A percentile compares a stretch with the other conserved stretches of the same genome.
These are phyloP conservation scores for Cucurbita pepo DNA, from an alignment of 306 rosid genomes.

Conservation along the genomic window DNA sequence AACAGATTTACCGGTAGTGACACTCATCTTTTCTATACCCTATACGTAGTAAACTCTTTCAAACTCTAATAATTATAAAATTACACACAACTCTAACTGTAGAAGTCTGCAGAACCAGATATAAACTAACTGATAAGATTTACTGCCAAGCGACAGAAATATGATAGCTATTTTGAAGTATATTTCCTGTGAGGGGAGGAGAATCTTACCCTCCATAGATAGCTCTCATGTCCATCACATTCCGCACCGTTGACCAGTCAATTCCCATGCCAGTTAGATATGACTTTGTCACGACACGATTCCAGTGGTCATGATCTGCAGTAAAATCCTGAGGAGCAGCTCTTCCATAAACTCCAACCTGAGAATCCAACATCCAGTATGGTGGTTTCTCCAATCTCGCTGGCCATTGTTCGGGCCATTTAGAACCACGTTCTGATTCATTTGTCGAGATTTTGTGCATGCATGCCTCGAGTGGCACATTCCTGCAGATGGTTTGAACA, in stretches of 20 bases:
- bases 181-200: neutral
- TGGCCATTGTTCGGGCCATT: conserved; percentile 93
- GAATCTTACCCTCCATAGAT: conserved; percentile 79
- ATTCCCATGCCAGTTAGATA: conserved; percentile 71
- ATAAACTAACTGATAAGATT: neutral
- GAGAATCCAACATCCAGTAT: conserved; percentile 75
- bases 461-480: conserved; percentile 72
- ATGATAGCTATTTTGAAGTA: neutral
- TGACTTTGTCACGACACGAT: conserved; percentile 53
- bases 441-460: conserved; percentile 66
- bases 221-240: conserved; percentile 96
- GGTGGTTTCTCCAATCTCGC: conserved; percentile 63
- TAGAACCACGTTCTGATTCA: conserved; percentile 52
- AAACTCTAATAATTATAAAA: neutral
- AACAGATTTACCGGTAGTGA: neutral
- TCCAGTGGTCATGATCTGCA: conserved; percentile 76
- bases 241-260: conserved; percentile 71
- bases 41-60: neutral
- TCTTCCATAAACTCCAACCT: conserved; percentile 90
- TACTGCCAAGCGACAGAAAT: neutral
- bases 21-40: neutral
- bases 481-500: conserved; percentile 35
- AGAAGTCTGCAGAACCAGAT: neutral
- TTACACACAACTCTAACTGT: neutral
- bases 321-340: conserved; percentile 88